Evolutionary conservation across 2,329 filamentous ascomycete species (phyloP).

Genomic region (Aspergillus pseudonomiae): DNA sequence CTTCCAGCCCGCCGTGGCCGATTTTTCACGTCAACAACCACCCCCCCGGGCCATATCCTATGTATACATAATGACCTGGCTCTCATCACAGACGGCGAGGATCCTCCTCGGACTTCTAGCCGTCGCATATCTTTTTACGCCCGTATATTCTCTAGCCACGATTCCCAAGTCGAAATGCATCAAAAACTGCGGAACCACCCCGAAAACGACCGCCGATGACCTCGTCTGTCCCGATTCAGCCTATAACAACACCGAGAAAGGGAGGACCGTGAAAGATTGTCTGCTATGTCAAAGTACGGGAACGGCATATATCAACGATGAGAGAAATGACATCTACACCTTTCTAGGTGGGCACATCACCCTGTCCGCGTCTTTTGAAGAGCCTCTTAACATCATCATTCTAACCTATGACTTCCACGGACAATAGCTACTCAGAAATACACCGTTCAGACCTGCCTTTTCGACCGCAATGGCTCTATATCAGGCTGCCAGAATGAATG

Average conservation of each 20-base stretch:
- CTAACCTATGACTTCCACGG: not conserved
- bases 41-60: not conserved
- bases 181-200: not conserved
- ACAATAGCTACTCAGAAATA: not conserved
- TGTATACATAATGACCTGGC: not conserved
- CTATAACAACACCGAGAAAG: not conserved
- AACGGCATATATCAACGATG: not conserved
- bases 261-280: not conserved
- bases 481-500: not conserved
- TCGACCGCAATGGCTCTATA: not conserved
- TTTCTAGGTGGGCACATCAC: not conserved
- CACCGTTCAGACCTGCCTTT: not conserved
- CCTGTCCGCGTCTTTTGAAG: not conserved
- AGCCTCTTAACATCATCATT: not conserved
- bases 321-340: not conserved
- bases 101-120: not conserved
- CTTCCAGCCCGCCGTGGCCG: not conserved
- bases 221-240: not conserved
- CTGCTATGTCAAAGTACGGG: not conserved
- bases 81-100: not conserved
- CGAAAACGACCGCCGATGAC: not conserved
- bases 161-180: not conserved
- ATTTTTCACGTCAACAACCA: not conserved
- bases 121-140: not conserved
- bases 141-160: not conserved